These are phyloP conservation scores for Dalechampia spathulata DNA, from an alignment of 441 rosid species.

Conservation along the genomic window DNA sequence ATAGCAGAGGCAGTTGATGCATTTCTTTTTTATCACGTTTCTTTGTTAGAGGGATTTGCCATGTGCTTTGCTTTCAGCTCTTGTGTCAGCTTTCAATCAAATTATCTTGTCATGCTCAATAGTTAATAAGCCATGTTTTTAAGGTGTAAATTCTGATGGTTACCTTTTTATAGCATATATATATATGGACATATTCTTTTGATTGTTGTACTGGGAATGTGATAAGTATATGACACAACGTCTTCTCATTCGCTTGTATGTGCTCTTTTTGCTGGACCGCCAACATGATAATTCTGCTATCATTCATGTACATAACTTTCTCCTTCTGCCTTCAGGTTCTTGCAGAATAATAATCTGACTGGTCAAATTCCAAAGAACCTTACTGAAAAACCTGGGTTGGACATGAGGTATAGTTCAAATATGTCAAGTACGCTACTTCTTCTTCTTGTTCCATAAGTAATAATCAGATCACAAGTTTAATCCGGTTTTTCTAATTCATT, in stretches of 20 bases:
- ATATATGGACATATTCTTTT: background rate
- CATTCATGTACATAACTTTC: conserved; percentile 15
- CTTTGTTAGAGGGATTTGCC: background rate
- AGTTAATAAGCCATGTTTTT: background rate
- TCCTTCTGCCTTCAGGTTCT: conserved; percentile 44
- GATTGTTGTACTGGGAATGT: background rate
- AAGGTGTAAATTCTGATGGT: background rate
- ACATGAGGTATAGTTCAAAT: conserved; percentile 37
- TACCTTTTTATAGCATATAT: too few relatives aligned
- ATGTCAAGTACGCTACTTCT: background rate
- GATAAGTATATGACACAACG: background rate
- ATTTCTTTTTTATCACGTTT: conserved; percentile 1
- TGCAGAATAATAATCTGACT: conserved; percentile 77
- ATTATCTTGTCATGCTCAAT: background rate
- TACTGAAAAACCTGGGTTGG: conserved; percentile 40
- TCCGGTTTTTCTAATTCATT: conserved; percentile 15
- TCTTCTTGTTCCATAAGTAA: background rate
- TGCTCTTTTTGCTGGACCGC: background rate
- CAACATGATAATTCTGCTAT: background rate
- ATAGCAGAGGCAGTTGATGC: background rate
- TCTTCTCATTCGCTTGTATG: background rate
- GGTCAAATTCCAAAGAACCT: conserved; percentile 59
- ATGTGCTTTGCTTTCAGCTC: background rate
- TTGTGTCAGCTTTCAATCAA: too few relatives aligned
- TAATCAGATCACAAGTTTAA: background rate